phyloP scores from a whole-genome alignment of 352 stramenopile species.

The Phytophthora podocarpi region DNA sequence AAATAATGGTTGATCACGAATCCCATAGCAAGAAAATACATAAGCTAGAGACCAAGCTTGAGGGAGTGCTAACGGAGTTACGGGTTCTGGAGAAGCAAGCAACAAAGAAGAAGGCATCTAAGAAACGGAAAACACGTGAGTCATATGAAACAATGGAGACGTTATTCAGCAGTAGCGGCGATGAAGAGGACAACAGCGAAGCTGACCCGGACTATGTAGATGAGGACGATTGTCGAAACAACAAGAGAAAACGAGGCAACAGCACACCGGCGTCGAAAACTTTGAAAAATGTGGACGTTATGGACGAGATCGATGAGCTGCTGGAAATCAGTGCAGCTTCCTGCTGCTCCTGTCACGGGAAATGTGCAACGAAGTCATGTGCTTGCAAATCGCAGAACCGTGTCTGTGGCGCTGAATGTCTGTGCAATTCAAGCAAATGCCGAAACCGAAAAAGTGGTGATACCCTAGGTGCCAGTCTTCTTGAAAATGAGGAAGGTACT shows the following conservation, averaged over 20 bases:
- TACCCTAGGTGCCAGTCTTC: not conserved
- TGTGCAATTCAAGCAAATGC: conserved; percentile 63
- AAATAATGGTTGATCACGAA: conserved; percentile 10
- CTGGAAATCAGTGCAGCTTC: conserved; percentile 39
- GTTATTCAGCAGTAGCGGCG: conserved; percentile 58
- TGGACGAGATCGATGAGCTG: conserved; percentile 67
- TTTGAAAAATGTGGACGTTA: conserved; percentile 22
- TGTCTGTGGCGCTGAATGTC: conserved; percentile 52
- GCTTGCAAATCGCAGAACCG: conserved; percentile 56
- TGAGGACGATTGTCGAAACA: conserved; percentile 31
- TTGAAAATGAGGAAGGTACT: not conserved
- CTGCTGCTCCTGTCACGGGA: conserved; percentile 75
- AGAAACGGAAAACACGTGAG: conserved; percentile 42
- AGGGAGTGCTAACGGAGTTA: conserved; percentile 28
- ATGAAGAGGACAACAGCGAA: conserved; percentile 57
- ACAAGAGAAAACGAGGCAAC: conserved; percentile 4
- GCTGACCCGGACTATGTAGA: conserved; percentile 77
- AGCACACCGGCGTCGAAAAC: not conserved
- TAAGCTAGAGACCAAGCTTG: conserved; percentile 19
- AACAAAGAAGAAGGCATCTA: conserved; percentile 41
- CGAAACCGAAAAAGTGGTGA: conserved; percentile 34
- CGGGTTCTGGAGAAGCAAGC: conserved; percentile 26
- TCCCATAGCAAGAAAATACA: conserved; percentile 16
- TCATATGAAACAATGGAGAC: conserved; percentile 53
- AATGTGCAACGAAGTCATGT: conserved; percentile 76